A percentile compares a stretch with the other conserved stretches of the same genome.
Evolutionary conservation across 345 rosid genomes (phyloP).

Genomic region (Eucalyptus cladocalyx): DNA sequence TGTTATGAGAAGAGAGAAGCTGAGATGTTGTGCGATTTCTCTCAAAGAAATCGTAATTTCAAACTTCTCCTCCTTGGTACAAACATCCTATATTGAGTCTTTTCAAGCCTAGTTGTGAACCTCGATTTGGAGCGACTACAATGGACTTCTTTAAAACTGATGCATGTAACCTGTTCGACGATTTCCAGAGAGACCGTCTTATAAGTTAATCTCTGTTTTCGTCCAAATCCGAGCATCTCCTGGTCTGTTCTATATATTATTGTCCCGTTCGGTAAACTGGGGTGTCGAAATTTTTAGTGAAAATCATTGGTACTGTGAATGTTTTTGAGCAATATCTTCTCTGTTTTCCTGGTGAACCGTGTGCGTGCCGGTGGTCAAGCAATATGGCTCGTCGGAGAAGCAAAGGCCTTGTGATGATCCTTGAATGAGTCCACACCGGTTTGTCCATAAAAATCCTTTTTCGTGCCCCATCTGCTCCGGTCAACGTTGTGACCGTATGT

Average conservation of each 20-base stretch:
- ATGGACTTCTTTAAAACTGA: background rate
- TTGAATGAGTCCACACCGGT: too few relatives aligned
- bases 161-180: background rate
- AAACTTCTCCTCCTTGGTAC: background rate
- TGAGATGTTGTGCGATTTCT: background rate
- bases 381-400: too few relatives aligned
- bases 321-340: too few relatives aligned
- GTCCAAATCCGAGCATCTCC: background rate
- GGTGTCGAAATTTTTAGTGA: background rate
- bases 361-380: too few relatives aligned
- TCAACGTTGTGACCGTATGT: too few relatives aligned
- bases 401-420: too few relatives aligned
- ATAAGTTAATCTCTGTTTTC: background rate
- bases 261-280: background rate
- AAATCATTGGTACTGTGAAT: accelerated
- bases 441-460: too few relatives aligned
- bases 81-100: background rate
- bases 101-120: background rate
- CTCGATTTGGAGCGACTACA: background rate
- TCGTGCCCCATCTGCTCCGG: too few relatives aligned
- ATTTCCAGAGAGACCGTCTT: background rate
- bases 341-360: too few relatives aligned
- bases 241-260: background rate
- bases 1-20: background rate
- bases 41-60: background rate